Evolutionary conservation across 441 rosid genomes (phyloP).

Genomic region (Corymbia citriodora): DNA sequence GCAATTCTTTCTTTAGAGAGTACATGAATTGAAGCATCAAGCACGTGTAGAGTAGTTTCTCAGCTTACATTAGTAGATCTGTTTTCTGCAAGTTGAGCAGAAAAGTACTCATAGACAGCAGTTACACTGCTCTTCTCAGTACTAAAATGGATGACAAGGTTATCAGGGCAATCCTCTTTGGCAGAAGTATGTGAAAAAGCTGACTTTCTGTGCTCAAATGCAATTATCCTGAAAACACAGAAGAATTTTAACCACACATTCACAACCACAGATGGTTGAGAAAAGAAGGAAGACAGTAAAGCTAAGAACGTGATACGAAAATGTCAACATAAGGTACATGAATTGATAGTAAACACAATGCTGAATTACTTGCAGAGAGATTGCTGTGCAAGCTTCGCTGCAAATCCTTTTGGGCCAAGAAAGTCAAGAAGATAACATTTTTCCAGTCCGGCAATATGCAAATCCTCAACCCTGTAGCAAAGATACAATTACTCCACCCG

Average conservation of each 20-base stretch:
- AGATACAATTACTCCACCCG: not conserved
- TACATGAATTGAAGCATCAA: not conserved
- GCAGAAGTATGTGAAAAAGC: constrained; percentile 19
- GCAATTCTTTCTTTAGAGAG: not conserved
- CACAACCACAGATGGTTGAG: not conserved
- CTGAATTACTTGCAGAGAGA: constrained; percentile 44
- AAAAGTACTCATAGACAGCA: constrained; percentile 59
- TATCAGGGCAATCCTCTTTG: constrained; percentile 15
- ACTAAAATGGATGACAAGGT: constrained; percentile 35
- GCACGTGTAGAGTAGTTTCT: not conserved
- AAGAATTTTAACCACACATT: not conserved
- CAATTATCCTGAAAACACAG: constrained; percentile 39
- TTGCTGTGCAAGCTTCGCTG: constrained; percentile 17
- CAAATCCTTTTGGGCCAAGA: constrained; percentile 48
- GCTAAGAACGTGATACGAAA: not conserved
- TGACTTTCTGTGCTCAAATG: constrained; percentile 73
- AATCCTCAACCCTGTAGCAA: constrained; percentile 49
- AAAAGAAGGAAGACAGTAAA: not conserved
- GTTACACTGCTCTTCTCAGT: constrained; percentile 60
- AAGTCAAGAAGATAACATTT: constrained; percentile 73
- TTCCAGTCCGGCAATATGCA: constrained; percentile 45
- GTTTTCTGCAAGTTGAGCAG: constrained; percentile 32
- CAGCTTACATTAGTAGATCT: constrained; percentile 38
- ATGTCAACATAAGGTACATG: not conserved
- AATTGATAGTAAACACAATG: not conserved